Base-by-base conservation (phyloP, 2,329 filamentous ascomycete species). In the Dothistroma septosporum region DNA sequence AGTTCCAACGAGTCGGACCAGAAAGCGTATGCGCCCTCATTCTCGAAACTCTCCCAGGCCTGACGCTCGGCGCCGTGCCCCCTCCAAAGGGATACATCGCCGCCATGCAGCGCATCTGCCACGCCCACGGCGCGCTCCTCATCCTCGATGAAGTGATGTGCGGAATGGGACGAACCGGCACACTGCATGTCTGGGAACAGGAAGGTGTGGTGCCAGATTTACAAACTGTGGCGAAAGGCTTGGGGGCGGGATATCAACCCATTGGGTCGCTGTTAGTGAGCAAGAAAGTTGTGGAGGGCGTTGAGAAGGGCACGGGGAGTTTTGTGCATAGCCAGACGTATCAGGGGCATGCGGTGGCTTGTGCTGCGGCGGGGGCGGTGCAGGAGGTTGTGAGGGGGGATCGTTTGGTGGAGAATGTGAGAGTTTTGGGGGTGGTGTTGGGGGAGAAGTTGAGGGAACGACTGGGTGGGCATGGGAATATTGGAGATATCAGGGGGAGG, bases 261-360 rank as follows among this genome's bases (percentile, higher is more conserved):
- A 78, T 88, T 8, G 83, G 85, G 0, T 86, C 10, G 73, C 88
- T 2, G 76, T 84, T 9, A 76, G 79, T 32, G 66, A 75, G 3
- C 75, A 74, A n/a, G 75, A 87, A 11, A 72, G 82, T 28, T 70
- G 81, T 46, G 71, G 75, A 6, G 69, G 85, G 14, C 19, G 75
- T 64, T 21, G 72, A 74, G 70, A 72, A 63, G 19, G 64, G 64
- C 75, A 66, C 58, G 76, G 77, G 1, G 68, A 46, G 69, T 4
- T 85, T 86, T 63, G 74, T 77, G 8, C 83, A 86, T 59, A 83
- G 83, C 0, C 83, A 86, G 46, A 88, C 85, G 0, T 86, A 85
- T 65, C 22, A 79, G 88, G 24, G 71, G 76, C 21, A 74, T 84
- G 21, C 79, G 85, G 0, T 76, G 78, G 1, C 71, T 89, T 85